These are phyloP conservation scores for Auriscalpium orientale DNA, from an alignment of 768 basidiomycete genomes.

Conservation along the genomic window DNA sequence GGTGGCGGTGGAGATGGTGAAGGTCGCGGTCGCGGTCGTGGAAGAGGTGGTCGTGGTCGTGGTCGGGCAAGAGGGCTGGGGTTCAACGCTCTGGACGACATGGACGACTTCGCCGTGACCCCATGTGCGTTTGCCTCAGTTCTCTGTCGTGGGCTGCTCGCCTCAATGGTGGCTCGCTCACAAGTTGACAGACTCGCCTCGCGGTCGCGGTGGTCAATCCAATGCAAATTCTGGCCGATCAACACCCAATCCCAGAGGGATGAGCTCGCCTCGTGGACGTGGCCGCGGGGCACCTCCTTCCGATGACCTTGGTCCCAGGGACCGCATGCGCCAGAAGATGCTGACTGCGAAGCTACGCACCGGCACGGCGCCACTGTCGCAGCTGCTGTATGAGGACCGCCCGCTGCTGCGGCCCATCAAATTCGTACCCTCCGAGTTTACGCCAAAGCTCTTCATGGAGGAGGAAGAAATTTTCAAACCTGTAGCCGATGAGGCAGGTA, in stretches of 20 bases:
- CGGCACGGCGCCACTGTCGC: constrained; percentile 48
- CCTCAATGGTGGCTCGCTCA: neutral
- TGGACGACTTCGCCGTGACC: constrained; percentile 13
- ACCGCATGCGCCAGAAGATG: constrained; percentile 18
- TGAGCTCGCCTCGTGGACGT: neutral
- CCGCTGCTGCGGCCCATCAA: constrained; percentile 59
- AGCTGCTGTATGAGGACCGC: constrained; percentile 46
- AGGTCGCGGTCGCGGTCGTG: constrained; percentile 22
- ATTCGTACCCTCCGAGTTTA: constrained; percentile 57
- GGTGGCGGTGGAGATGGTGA: constrained; percentile 19
- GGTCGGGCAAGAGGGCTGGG: constrained; percentile 12
- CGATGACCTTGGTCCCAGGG: constrained; percentile 11
- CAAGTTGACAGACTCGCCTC: neutral
- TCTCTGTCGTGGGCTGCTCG: neutral
- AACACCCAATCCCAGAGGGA: neutral
- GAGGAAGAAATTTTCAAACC: constrained; percentile 60
- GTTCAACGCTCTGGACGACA: neutral
- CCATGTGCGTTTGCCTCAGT: neutral
- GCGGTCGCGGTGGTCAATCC: neutral
- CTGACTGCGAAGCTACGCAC: constrained; percentile 24
- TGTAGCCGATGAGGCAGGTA: constrained; percentile 43
- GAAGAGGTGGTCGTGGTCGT: constrained; percentile 18
- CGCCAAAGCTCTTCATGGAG: constrained; percentile 41
- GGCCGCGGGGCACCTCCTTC: neutral
- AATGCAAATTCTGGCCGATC: neutral